Conservation (phyloP, 129 eudicot genomes). For the Tagetes patula region DNA sequence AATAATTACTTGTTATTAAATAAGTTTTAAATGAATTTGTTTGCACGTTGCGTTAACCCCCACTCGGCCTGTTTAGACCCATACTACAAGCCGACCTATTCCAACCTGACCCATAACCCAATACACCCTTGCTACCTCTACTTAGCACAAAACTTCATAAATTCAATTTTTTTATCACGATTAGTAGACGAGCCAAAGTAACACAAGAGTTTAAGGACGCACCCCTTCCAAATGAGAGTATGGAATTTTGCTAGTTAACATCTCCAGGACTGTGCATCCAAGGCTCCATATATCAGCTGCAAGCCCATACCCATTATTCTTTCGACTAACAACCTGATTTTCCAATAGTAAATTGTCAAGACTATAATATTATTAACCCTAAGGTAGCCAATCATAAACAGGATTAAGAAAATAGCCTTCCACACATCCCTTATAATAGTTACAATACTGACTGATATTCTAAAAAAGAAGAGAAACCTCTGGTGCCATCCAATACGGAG, state of each 20-base stretch:
- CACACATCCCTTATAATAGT: not conserved
- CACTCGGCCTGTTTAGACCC: not conserved
- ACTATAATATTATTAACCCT: not conserved
- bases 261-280: conserved; percentile 88
- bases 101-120: not conserved
- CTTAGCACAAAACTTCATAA: conserved; percentile 3
- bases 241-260: conserved; percentile 74
- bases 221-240: conserved; percentile 81
- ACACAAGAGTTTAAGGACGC: conserved; percentile 10
- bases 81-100: not conserved
- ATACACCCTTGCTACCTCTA: conserved; percentile 15
- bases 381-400: not conserved
- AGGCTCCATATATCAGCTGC: conserved; percentile 96
- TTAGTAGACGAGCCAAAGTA: not conserved
- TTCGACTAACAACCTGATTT: conserved; percentile 56
- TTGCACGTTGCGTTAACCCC: not conserved
- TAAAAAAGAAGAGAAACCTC: conserved; percentile 46
- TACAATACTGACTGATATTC: not conserved
- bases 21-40: not conserved
- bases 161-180: not conserved
- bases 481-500: conserved; percentile 95
- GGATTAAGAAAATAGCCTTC: not conserved
- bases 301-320: conserved; percentile 50
- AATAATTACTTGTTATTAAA: not conserved
- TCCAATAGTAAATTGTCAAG: conserved; percentile 9